These are phyloP conservation scores for Thermochaetoides thermophila DNA, from an alignment of 495 filamentous ascomycete species.

Conservation along the genomic window DNA sequence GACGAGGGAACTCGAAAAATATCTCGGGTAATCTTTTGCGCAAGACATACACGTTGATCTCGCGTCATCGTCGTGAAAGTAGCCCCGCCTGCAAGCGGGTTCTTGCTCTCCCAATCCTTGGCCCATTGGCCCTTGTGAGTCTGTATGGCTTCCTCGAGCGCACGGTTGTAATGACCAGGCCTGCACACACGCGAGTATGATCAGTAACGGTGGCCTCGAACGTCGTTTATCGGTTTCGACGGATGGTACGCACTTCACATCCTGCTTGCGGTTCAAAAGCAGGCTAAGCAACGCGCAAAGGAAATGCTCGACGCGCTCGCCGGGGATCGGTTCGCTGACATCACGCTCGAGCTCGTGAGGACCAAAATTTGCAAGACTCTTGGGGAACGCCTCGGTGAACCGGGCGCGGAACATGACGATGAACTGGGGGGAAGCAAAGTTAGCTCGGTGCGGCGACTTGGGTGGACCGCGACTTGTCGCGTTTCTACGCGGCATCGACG, in stretches of 20 bases:
- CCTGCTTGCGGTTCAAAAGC: constrained; percentile 90
- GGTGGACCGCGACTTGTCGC: constrained; percentile 25
- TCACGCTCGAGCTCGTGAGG: constrained; percentile 91
- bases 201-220: no score
- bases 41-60: constrained; percentile 54
- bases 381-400: constrained; percentile 77
- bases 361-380: constrained; percentile 72
- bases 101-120: constrained; percentile 69
- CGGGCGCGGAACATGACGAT: constrained; percentile 95
- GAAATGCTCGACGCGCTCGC: constrained; percentile 72
- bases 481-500: constrained; percentile 18
- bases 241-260: constrained; percentile 78
- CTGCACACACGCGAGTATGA: no score
- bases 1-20: not conserved
- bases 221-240: no score
- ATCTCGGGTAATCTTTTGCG: not conserved
- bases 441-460: constrained; percentile 21
- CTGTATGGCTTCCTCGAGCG: constrained; percentile 83
- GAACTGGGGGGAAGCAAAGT: constrained; percentile 44
- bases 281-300: constrained; percentile 79
- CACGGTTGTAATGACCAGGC: constrained; percentile 76
- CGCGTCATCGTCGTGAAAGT: constrained; percentile 70
- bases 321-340: constrained; percentile 58
- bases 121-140: constrained; percentile 84
- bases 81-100: constrained; percentile 62